Evolutionary conservation across 129 eudicot species (phyloP).

Genomic region (Chrysanthemum lavandulifolium): DNA sequence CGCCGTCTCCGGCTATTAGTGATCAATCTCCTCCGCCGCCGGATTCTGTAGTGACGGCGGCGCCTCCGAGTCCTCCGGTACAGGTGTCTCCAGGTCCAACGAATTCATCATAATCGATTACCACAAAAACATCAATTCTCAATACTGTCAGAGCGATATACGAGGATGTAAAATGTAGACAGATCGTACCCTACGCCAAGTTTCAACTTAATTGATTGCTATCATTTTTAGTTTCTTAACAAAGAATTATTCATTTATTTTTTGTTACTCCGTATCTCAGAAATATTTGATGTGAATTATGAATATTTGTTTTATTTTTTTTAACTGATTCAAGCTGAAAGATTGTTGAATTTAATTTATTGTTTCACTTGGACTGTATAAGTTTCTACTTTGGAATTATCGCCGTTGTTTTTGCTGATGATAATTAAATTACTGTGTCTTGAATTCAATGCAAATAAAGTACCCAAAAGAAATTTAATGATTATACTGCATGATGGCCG

Average conservation of each 20-base stretch:
- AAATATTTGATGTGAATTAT: constrained; percentile 3
- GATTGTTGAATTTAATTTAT: constrained; percentile 9
- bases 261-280: background rate
- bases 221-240: too few relatives aligned
- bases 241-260: constrained; percentile 17
- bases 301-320: background rate
- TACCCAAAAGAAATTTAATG: too few relatives aligned
- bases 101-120: constrained; percentile 22
- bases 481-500: too few relatives aligned
- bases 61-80: constrained; percentile 44
- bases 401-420: too few relatives aligned
- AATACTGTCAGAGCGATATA: too few relatives aligned
- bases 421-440: too few relatives aligned
- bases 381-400: constrained; percentile 14
- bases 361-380: too few relatives aligned
- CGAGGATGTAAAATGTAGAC: too few relatives aligned
- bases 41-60: background rate
- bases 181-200: background rate
- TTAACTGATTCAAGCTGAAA: constrained; percentile 5
- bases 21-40: too few relatives aligned
- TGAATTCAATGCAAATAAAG: too few relatives aligned
- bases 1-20: background rate
- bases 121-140: too few relatives aligned
- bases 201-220: background rate
- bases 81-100: constrained; percentile 63